Conservation (phyloP, 1,284 basidiomycete species). For the Cutaneotrichosporon spelunceum region DNA sequence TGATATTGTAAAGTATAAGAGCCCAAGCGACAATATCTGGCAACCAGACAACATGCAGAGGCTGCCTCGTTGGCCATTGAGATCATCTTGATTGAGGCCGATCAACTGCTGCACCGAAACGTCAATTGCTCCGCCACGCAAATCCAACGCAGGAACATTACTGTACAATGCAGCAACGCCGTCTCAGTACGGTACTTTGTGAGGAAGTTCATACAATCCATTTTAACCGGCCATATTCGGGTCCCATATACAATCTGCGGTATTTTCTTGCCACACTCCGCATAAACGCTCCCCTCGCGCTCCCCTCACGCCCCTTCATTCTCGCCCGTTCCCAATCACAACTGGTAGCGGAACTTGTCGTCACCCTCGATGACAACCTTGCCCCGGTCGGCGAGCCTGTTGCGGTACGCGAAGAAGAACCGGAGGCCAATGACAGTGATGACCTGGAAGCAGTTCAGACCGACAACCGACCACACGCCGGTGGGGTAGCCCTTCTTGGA, state of each 20-base stretch:
- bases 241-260: not conserved
- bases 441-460: slow-evolving; percentile 7
- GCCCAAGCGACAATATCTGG: no score
- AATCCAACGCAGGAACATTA: no score
- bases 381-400: slow-evolving; percentile 20
- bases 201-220: not conserved
- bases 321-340: not conserved
- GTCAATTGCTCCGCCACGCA: no score
- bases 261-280: not conserved
- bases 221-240: not conserved
- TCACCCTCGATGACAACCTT: slow-evolving; percentile 18
- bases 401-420: slow-evolving; percentile 10
- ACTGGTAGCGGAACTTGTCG: slow-evolving; percentile 17
- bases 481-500: slow-evolving; percentile 16
- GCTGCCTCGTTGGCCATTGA: no score
- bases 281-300: not conserved
- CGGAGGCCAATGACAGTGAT: slow-evolving; percentile 8
- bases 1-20: no score
- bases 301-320: not conserved
- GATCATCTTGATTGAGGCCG: no score
- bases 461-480: slow-evolving; percentile 15
- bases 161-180: no score
- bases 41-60: no score
- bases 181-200: no score
- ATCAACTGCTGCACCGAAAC: no score